These are phyloP conservation scores for Entophlyctis luteolus DNA, from an alignment of 192 early-diverging fungal genomes.

Conservation along the genomic window DNA sequence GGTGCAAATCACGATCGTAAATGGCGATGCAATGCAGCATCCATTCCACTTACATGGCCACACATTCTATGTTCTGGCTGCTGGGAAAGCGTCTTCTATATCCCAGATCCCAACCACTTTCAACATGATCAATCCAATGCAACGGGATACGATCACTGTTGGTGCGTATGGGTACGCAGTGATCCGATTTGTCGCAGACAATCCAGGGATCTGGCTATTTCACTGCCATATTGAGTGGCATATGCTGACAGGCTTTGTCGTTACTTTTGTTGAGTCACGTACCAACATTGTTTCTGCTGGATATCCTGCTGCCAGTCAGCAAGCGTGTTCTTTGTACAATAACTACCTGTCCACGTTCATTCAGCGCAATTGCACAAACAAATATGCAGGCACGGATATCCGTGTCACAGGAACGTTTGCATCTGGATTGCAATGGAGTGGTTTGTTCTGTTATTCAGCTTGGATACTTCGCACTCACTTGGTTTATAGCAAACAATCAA, in stretches of 20 bases:
- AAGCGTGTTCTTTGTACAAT: no score
- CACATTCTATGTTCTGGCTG: slow-evolving; percentile 69
- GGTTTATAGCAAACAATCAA: no score
- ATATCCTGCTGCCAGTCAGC: no score
- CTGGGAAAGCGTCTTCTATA: slow-evolving; percentile 55
- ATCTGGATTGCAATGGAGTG: no score
- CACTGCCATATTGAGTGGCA: slow-evolving; percentile 84
- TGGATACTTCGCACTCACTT: no score
- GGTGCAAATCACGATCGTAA: slow-evolving; percentile 67
- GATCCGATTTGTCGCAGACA: slow-evolving; percentile 73
- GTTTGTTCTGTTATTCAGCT: no score
- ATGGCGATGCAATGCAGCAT: slow-evolving; percentile 60
- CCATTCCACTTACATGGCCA: slow-evolving; percentile 81
- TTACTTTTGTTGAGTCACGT: slow-evolving; percentile 61
- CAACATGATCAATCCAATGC: slow-evolving; percentile 27
- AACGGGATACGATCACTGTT: slow-evolving; percentile 70
- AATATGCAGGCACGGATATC: no score
- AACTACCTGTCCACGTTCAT: no score
- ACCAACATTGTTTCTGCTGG: not conserved
- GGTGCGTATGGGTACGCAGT: slow-evolving; percentile 60
- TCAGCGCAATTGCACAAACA: no score
- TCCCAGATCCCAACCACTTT: no score
- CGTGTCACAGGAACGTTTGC: no score
- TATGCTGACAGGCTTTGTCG: slow-evolving; percentile 65
- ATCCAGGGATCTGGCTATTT: slow-evolving; percentile 78